Conservation (phyloP, 768 basidiomycete species). For the Tremella fuciformis region DNA sequence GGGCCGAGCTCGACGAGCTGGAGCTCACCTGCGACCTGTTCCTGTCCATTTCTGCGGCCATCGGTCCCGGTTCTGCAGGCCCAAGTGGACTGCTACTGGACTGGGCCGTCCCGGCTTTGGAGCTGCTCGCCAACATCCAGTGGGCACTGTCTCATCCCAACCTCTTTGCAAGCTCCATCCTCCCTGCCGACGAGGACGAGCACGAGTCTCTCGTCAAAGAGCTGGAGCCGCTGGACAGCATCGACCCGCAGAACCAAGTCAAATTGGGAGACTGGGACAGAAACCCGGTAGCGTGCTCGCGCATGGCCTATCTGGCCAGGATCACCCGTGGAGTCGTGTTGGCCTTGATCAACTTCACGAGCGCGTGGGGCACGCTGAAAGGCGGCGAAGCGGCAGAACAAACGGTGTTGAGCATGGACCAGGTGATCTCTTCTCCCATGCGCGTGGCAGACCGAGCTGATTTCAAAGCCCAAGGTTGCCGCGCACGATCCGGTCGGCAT, state of each 20-base stretch:
- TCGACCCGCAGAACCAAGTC: constrained; percentile 53
- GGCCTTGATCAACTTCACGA: constrained; percentile 58
- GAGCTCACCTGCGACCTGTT: constrained; percentile 76
- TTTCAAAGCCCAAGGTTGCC: background rate
- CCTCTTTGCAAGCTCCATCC: constrained; percentile 74
- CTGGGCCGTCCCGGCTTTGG: constrained; percentile 66
- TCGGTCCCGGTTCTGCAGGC: constrained; percentile 35
- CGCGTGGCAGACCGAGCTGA: background rate
- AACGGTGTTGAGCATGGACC: constrained; percentile 10
- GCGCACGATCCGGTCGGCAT: constrained; percentile 10
- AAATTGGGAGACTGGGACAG: constrained; percentile 62
- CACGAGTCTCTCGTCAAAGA: constrained; percentile 62
- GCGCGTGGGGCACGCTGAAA: constrained; percentile 25
- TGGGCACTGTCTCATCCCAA: constrained; percentile 89
- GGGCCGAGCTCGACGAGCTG: constrained; percentile 77
- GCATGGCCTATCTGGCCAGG: constrained; percentile 69
- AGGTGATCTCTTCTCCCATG: constrained; percentile 5
- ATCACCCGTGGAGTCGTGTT: constrained; percentile 68
- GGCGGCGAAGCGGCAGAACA: constrained; percentile 14
- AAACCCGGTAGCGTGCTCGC: constrained; percentile 67
- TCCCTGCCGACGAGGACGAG: constrained; percentile 75
- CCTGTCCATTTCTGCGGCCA: constrained; percentile 65
- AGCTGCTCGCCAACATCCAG: constrained; percentile 80
- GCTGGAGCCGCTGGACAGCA: constrained; percentile 38
- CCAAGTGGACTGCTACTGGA: constrained; percentile 62